Evolutionary conservation across 2,329 filamentous ascomycete species (phyloP).

Genomic region (Aureobasidium melanogenum): DNA sequence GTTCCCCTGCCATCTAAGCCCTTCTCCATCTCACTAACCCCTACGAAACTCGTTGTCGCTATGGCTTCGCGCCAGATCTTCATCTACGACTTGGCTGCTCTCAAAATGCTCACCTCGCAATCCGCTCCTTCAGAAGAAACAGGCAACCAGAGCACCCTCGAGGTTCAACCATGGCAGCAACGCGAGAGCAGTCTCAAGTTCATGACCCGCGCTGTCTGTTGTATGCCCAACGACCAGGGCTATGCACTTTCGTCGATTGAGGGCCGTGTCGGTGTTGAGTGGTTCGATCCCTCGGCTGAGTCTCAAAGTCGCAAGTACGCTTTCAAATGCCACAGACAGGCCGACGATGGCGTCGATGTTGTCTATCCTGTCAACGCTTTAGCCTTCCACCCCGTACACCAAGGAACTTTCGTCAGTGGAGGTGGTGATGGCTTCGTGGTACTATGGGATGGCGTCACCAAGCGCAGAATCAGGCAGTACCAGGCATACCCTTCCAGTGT

Average conservation of each 20-base stretch:
- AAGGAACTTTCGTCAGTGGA: conserved; percentile 77
- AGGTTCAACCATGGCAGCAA: conserved; percentile 70
- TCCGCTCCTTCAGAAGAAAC: conserved; percentile 20
- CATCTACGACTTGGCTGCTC: conserved; percentile 78
- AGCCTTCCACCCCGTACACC: conserved; percentile 68
- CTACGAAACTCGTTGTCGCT: conserved; percentile 83
- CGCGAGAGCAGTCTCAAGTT: conserved; percentile 93
- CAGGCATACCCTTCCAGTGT: conserved; percentile 74
- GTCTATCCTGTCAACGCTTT: conserved; percentile 89
- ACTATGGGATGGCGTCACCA: conserved; percentile 84
- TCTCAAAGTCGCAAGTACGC: conserved; percentile 92
- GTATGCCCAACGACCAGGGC: conserved; percentile 93
- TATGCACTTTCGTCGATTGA: conserved; percentile 92
- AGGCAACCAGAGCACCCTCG: conserved; percentile 26
- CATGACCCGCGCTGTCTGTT: conserved; percentile 84
- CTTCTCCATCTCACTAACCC: conserved; percentile 69
- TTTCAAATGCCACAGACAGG: conserved; percentile 94
- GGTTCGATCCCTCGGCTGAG: conserved; percentile 84
- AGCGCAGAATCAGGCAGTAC: conserved; percentile 83
- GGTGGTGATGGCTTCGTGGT: conserved; percentile 89
- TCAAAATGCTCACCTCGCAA: conserved; percentile 49
- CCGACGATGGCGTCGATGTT: conserved; percentile 57
- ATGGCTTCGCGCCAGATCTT: conserved; percentile 91
- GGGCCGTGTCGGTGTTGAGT: conserved; percentile 91
- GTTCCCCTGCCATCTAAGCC: conserved; percentile 76